Base-by-base conservation (phyloP, 441 rosid species). In the Kokia cookei region DNA sequence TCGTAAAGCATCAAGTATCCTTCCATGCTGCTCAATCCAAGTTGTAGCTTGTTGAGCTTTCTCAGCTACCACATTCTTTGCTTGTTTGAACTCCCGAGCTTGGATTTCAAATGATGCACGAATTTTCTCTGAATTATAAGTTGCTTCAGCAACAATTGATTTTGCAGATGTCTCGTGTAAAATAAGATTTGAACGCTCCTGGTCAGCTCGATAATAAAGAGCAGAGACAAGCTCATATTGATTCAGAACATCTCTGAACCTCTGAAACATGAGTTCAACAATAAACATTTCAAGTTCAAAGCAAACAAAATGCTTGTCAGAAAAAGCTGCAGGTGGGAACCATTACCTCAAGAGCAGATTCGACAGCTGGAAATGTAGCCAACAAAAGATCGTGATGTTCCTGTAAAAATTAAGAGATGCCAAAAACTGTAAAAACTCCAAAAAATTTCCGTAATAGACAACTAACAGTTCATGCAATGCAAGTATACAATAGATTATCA, bases 341-440 rank as follows among this genome's bases (percentile, higher is more conserved):
- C 75, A 60, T 78, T 58, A 96, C 99, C 98, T 93, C 89, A 77
- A 93, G 90, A 79, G 96, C 82, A 71, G 89, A 87, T 80, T 89
- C 91, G 80, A 89, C 93, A 76, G 91, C 91, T 78, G 98, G 99
- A 79, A 96, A 81, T 72, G 88, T 76, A 78, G 92, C 82, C 88
- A 92, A 76, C 64, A 96, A 82, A 76, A 92, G 92, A 88, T 96
- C 99, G 69, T 89, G 99, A 83, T 96, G 99, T 78, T 96, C 99
- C 99, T 93, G 88, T 67, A 73, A 79, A 59, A 74, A 78, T 63
- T 48, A 66, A 57, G 78, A 57, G 65, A 55, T 22, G 73, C 76
- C 61, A 73, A 74, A 60, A 48, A 71, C 72, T 78, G 45, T 63
- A 71, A 62, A 71, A 54, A 57, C 71, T 13, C 47, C 70, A 24